These are phyloP conservation scores for Nadsonia starkeyi-henricii DNA, from an alignment of 1,139 yeast species.

Conservation along the genomic window DNA sequence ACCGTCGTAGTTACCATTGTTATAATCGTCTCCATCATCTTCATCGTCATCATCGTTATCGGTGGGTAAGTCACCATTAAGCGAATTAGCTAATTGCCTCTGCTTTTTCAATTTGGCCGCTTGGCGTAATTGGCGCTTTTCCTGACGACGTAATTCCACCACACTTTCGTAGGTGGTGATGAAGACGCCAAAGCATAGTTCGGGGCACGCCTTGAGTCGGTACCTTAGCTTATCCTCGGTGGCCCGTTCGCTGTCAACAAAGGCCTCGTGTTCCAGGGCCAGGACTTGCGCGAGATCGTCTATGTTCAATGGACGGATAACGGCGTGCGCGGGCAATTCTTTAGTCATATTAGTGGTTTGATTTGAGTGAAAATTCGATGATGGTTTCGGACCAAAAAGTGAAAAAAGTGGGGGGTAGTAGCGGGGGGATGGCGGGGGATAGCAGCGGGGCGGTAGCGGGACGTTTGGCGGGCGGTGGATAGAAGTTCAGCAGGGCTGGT, in stretches of 20 bases:
- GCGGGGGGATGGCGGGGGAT: not conserved
- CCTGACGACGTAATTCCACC: slow-evolving; percentile 7
- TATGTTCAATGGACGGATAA: slow-evolving; percentile 67
- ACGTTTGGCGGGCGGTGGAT: too few relatives aligned
- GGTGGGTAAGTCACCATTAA: not conserved
- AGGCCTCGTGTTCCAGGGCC: slow-evolving; percentile 54
- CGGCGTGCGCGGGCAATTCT: slow-evolving; percentile 45
- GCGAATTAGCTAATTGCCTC: slow-evolving; percentile 5
- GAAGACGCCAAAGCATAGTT: slow-evolving; percentile 77
- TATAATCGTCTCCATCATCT: slow-evolving; percentile 14
- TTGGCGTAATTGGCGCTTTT: slow-evolving; percentile 6
- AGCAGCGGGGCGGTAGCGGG: too few relatives aligned
- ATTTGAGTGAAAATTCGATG: too few relatives aligned
- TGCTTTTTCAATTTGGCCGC: not conserved
- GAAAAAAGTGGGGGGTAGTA: not conserved
- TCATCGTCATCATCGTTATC: slow-evolving; percentile 10
- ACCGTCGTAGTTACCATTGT: slow-evolving; percentile 16
- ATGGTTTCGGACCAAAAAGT: not conserved
- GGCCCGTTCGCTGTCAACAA: slow-evolving; percentile 53
- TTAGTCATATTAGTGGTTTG: slow-evolving; percentile 15
- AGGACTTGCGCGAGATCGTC: slow-evolving; percentile 52
- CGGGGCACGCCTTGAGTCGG: slow-evolving; percentile 74
- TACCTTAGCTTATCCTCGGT: slow-evolving; percentile 49
- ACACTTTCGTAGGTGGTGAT: slow-evolving; percentile 41
- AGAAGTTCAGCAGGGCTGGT: too few relatives aligned